Conservation (phyloP, 2,329 filamentous ascomycete species). For the Pseudofabraea citricarpa region DNA sequence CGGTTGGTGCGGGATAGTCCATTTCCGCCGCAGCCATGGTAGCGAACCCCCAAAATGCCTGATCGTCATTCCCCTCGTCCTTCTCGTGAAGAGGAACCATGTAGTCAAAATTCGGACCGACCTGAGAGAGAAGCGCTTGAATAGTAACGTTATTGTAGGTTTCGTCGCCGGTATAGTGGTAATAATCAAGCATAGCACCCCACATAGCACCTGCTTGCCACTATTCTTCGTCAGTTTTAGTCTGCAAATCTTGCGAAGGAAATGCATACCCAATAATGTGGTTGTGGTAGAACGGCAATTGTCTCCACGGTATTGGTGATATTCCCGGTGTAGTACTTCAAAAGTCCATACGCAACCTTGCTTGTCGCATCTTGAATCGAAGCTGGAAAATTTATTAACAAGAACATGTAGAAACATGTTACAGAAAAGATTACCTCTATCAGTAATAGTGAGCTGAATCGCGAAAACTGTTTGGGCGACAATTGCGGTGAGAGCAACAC, state of each 20-base stretch:
- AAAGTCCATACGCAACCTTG: constrained; percentile 54
- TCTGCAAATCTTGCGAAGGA: constrained; percentile 24
- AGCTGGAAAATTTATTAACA: constrained; percentile 32
- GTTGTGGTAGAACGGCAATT: constrained; percentile 57
- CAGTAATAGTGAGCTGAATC: not conserved
- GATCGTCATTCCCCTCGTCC: constrained; percentile 71
- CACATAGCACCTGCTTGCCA: constrained; percentile 57
- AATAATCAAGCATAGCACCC: constrained; percentile 67
- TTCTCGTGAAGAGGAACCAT: constrained; percentile 50
- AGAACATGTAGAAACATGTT: not conserved
- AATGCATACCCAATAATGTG: constrained; percentile 56
- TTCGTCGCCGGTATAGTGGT: constrained; percentile 58
- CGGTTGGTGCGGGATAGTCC: constrained; percentile 58
- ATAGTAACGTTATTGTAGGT: constrained; percentile 56
- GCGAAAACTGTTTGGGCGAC: not conserved
- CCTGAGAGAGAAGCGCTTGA: constrained; percentile 55
- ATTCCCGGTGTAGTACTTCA: constrained; percentile 63
- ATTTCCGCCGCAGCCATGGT: constrained; percentile 65
- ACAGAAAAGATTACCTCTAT: not conserved
- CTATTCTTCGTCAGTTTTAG: constrained; percentile 39
- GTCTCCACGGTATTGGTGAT: constrained; percentile 46
- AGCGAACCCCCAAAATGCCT: constrained; percentile 68
- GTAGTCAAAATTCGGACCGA: constrained; percentile 54
- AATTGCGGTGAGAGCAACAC: not conserved
- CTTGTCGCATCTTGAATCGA: constrained; percentile 59